Conservation (phyloP, 257 asterid species). For the Fraxinus cuspidata region DNA sequence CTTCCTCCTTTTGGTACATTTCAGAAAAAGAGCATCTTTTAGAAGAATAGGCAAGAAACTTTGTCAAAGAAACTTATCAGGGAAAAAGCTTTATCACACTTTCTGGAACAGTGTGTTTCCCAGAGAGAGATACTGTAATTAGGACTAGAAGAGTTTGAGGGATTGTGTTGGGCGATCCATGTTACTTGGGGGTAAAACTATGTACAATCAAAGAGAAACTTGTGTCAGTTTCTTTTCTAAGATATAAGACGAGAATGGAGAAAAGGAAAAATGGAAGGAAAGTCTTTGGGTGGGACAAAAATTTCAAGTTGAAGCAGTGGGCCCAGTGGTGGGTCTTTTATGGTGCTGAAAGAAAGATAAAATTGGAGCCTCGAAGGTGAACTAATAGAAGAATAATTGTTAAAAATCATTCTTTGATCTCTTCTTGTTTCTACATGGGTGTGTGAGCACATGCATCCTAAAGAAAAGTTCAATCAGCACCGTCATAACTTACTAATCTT, state of each 20-base stretch:
- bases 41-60: background rate
- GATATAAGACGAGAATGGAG: background rate
- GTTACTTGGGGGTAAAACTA: slow-evolving; percentile 9
- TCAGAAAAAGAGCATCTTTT: background rate
- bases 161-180: background rate
- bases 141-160: background rate
- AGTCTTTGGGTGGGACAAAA: background rate
- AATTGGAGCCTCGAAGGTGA: background rate
- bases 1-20: background rate
- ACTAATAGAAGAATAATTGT: background rate
- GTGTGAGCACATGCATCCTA: background rate
- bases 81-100: background rate
- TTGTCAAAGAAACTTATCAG: background rate
- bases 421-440: background rate
- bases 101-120: background rate
- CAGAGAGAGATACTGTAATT: background rate
- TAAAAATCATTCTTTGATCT: background rate
- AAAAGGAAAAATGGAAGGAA: background rate
- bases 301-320: background rate
- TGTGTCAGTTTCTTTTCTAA: background rate
- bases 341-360: background rate
- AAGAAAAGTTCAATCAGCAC: background rate
- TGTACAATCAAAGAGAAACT: background rate
- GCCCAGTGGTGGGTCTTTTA: background rate
- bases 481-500: background rate